Percentiles rank a stretch among this genome's conserved stretches.
phyloP scores from a whole-genome alignment of 768 basidiomycete genomes.

The Tricholoma saponaceum region DNA sequence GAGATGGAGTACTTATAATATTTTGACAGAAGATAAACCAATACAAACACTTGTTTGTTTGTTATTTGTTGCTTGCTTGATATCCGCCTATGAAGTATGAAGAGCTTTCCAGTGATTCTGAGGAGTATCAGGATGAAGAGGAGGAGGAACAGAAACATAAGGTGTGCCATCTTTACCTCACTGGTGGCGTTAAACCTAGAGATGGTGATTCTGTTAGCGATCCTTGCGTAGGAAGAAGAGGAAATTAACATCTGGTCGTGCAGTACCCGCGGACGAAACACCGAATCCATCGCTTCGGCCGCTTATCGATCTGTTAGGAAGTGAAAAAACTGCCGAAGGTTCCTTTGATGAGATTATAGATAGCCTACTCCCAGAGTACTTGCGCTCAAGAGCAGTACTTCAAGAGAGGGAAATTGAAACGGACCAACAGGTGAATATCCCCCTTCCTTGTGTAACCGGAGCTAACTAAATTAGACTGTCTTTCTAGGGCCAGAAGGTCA shows the following conservation, averaged over 20 bases:
- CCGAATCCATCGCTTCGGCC: constrained; percentile 7
- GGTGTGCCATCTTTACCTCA: not conserved
- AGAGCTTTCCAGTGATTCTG: not conserved
- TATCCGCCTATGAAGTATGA: too few relatives aligned
- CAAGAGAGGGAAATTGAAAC: constrained; percentile 19
- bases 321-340: constrained; percentile 8
- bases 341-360: constrained; percentile 30
- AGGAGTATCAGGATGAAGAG: not conserved
- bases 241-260: constrained; percentile 7
- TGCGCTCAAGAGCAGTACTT: constrained; percentile 17
- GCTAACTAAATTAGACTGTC: not conserved
- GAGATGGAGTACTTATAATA: too few relatives aligned
- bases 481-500: constrained; percentile 29
- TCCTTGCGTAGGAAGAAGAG: constrained; percentile 14
- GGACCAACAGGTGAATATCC: constrained; percentile 18
- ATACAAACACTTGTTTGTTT: too few relatives aligned
- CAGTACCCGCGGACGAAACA: not conserved
- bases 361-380: constrained; percentile 22
- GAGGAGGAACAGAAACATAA: not conserved
- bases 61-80: too few relatives aligned
- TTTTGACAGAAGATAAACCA: too few relatives aligned
- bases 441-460: not conserved
- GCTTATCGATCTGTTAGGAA: constrained; percentile 18
- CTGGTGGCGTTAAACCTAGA: not conserved
- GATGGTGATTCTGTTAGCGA: not conserved